These are phyloP conservation scores for Cystobasidium sp. DNA, from an alignment of 1,284 basidiomycete species.

Conservation along the genomic window DNA sequence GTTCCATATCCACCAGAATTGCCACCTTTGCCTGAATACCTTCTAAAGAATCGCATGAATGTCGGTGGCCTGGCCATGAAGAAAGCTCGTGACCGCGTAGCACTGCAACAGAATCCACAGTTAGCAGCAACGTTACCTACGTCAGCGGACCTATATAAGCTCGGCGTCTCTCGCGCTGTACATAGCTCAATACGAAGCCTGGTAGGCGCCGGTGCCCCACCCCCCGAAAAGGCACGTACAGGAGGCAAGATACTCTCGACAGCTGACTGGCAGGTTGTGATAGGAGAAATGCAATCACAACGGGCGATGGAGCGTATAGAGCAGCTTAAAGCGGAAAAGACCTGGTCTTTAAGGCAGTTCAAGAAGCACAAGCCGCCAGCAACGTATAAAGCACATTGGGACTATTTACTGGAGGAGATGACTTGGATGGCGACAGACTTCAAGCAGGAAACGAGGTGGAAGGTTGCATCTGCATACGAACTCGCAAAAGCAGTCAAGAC, in stretches of 20 bases:
- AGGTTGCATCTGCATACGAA: slow-evolving; percentile 80
- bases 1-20: slow-evolving; percentile 44
- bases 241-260: slow-evolving; percentile 46
- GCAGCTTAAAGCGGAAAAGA: slow-evolving; percentile 73
- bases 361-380: slow-evolving; percentile 88
- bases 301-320: slow-evolving; percentile 73
- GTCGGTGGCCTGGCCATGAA: slow-evolving; percentile 45
- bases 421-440: slow-evolving; percentile 98
- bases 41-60: slow-evolving; percentile 47
- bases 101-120: slow-evolving; percentile 22
- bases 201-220: slow-evolving; percentile 50
- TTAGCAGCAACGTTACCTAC: slow-evolving; percentile 39
- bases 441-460: slow-evolving; percentile 92
- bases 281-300: slow-evolving; percentile 49
- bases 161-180: slow-evolving; percentile 48
- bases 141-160: slow-evolving; percentile 50
- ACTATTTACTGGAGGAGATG: slow-evolving; percentile 96
- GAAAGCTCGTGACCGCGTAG: slow-evolving; percentile 48
- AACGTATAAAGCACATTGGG: slow-evolving; percentile 87
- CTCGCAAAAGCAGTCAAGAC: slow-evolving; percentile 81
- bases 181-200: slow-evolving; percentile 50
- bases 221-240: slow-evolving; percentile 43
- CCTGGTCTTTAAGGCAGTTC: slow-evolving; percentile 93
- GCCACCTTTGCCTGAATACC: slow-evolving; percentile 46
- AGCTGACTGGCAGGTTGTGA: slow-evolving; percentile 52